Evolutionary conservation across 371 early-diverging fungal genomes (phyloP), one percentile per base, ranked within the genome.

Genomic region (Mortierella sp.): DNA sequence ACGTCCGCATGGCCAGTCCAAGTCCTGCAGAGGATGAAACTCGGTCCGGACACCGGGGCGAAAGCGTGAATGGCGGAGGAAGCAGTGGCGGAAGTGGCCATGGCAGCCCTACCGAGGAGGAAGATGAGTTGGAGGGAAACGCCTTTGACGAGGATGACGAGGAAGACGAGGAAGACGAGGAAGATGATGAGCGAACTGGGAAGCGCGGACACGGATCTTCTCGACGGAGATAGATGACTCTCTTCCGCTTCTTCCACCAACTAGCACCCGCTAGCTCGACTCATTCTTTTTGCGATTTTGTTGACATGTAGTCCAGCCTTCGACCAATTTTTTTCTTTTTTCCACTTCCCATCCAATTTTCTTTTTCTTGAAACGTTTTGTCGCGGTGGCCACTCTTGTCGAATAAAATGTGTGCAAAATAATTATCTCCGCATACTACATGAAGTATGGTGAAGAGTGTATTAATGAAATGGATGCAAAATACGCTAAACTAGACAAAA

Each of bases 401-500:
- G n/a, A n/a, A n/a, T n/a, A n/a, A n/a, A n/a, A n/a, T n/a, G n/a
- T n/a, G 16, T 41, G 10, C 7, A 40, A 64, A 61, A 31, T 26
- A 31, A n/a, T n/a, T n/a, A n/a, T n/a, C n/a, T n/a, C n/a, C n/a
- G n/a, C n/a, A n/a, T n/a, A n/a, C n/a, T n/a, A n/a, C n/a, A n/a
- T n/a, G n/a, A n/a, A n/a, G n/a, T n/a, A n/a, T n/a, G n/a, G n/a
- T n/a, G n/a, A n/a, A n/a, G n/a, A n/a, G n/a, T n/a, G n/a, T n/a
- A n/a, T n/a, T n/a, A n/a, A n/a, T n/a, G n/a, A n/a, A n/a, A n/a
- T n/a, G n/a, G n/a, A n/a, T n/a, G n/a, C n/a, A 34, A 50, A 52
- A 68, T 13, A 31, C 19, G 53, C 26, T 24, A 68, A 52, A 52
- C 40, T 73, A 80, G 50, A 80, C 73, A 73, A 80, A 80, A 48